Evolutionary conservation across 305 asterid species (phyloP).

Genomic region (Plantago coronopus): DNA sequence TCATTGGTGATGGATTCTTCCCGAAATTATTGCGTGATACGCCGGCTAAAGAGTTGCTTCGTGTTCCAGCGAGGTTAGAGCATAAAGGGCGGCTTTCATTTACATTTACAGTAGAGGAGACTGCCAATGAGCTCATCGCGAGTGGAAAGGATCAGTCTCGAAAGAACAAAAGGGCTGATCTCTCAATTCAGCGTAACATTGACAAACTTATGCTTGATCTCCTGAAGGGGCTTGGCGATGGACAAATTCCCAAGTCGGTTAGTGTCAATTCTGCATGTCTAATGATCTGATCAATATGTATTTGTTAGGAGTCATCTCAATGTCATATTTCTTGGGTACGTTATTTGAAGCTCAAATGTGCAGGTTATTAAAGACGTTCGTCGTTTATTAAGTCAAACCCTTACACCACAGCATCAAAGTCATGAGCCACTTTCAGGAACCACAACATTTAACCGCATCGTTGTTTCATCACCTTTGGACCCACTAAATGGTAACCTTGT

Average conservation of each 20-base stretch:
- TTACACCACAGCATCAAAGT: constrained; percentile 71
- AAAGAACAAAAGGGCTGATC: constrained; percentile 54
- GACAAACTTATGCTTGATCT: constrained; percentile 82
- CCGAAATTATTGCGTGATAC: constrained; percentile 40
- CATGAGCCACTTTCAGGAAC: constrained; percentile 88
- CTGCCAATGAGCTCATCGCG: constrained; percentile 35
- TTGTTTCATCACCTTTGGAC: constrained; percentile 55
- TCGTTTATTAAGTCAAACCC: constrained; percentile 59
- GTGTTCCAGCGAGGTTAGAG: constrained; percentile 87
- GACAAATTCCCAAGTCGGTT: constrained; percentile 87
- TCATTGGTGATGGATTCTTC: constrained; percentile 53
- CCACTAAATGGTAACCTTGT: constrained; percentile 70
- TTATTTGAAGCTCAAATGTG: constrained; percentile 22
- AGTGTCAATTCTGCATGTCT: constrained; percentile 19
- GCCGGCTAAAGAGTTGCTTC: constrained; percentile 52
- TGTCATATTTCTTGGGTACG: constrained; percentile 10
- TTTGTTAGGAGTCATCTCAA: constrained; percentile 8
- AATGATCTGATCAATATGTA: constrained; percentile 6
- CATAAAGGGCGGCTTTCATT: constrained; percentile 60
- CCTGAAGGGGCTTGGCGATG: constrained; percentile 75
- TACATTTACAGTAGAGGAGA: constrained; percentile 77
- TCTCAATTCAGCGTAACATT: constrained; percentile 49
- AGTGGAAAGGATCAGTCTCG: constrained; percentile 45
- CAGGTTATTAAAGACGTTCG: constrained; percentile 92
- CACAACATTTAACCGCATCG: constrained; percentile 82